Percentiles rank a stretch among this genome's conserved stretches.
Evolutionary conservation across 225 moss, liverwort and hornwort genomes (phyloP).

Genomic region (Marchantia paleacea): DNA sequence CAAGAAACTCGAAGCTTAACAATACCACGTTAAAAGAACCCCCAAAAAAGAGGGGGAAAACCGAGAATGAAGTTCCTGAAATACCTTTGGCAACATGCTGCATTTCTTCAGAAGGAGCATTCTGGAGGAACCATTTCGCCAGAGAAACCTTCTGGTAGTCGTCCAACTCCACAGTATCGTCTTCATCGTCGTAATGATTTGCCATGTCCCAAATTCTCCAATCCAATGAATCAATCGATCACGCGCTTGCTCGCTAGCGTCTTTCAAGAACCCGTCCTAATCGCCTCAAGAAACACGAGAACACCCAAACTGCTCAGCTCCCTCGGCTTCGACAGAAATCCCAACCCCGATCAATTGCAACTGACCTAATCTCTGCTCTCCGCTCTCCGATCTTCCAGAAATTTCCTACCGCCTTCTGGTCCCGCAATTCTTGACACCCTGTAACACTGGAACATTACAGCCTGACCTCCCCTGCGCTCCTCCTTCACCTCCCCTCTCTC

Average conservation of each 20-base stretch:
- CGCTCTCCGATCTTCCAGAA: conserved; percentile 1
- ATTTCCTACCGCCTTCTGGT: not conserved
- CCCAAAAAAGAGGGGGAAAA: not conserved
- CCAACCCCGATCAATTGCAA: no score
- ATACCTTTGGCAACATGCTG: conserved; percentile 42
- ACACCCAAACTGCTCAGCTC: not conserved
- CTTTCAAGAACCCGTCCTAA: not conserved
- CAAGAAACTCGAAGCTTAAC: not conserved
- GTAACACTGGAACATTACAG: not conserved
- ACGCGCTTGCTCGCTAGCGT: not conserved
- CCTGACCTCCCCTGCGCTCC: not conserved
- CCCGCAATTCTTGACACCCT: not conserved
- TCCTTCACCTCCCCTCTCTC: not conserved
- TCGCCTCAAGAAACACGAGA: not conserved
- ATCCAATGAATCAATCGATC: not conserved
- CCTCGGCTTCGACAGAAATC: not conserved
- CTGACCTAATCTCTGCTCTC: not conserved
- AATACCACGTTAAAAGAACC: not conserved
- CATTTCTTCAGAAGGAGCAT: conserved; percentile 50
- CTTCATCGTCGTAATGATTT: conserved; percentile 27
- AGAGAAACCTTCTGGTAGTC: conserved; percentile 39
- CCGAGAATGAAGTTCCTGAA: not conserved
- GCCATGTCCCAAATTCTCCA: not conserved
- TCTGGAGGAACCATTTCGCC: conserved; percentile 48
- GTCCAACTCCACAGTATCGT: conserved; percentile 38